Evolutionary conservation across 169 alveolate species (phyloP).

Genomic region (Plasmodium relictum): DNA sequence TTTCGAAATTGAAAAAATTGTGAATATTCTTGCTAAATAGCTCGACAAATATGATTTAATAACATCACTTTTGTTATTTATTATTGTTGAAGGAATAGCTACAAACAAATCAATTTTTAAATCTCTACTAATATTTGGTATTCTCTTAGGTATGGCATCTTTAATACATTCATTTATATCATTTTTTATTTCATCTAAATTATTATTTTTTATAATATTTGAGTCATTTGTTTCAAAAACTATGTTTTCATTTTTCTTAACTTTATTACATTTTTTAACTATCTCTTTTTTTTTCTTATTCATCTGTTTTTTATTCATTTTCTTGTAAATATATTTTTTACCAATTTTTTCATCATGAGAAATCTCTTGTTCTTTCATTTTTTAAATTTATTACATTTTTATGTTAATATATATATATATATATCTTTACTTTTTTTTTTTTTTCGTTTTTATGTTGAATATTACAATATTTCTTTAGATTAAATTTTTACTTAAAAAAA

Average conservation of each 20-base stretch:
- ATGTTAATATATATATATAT: too few relatives aligned
- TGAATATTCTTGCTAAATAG: conserved; percentile 59
- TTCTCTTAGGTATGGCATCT: conserved; percentile 14
- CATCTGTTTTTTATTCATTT: conserved; percentile 16
- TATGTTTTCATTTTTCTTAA: neutral
- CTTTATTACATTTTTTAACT: conserved; percentile 1
- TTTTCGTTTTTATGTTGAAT: too few relatives aligned
- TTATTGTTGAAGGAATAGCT: conserved; percentile 71
- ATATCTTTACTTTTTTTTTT: too few relatives aligned
- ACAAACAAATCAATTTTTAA: conserved; percentile 40
- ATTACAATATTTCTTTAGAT: too few relatives aligned
- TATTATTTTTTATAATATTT: neutral
- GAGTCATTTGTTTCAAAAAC: neutral
- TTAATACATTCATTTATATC: conserved; percentile 38
- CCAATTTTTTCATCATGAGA: too few relatives aligned
- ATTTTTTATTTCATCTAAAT: neutral
- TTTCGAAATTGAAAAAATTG: conserved; percentile 60
- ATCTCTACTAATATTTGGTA: conserved; percentile 70
- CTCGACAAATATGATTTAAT: conserved; percentile 62
- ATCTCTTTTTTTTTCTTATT: conserved; percentile 4
- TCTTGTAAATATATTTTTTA: neutral
- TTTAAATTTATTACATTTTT: too few relatives aligned
- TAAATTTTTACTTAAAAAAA: too few relatives aligned
- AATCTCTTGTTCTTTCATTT: too few relatives aligned
- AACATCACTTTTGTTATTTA: conserved; percentile 67